Conservation (phyloP, 805 yeast species). For the Sugiyamaella americana region DNA sequence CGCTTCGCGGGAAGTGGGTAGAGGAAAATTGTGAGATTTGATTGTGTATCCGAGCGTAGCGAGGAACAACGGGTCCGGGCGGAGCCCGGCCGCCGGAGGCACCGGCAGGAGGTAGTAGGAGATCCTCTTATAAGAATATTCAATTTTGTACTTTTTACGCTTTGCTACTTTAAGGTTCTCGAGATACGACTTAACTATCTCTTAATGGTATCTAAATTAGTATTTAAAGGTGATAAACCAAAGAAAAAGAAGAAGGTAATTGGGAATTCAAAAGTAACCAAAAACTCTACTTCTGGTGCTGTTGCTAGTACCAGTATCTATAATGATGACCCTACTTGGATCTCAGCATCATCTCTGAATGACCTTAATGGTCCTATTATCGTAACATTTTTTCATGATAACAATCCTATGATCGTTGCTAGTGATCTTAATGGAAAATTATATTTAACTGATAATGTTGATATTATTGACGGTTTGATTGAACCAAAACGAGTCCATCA, state of each 20-base stretch:
- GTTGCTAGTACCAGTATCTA: constrained; percentile 8
- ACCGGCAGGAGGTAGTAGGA: no score
- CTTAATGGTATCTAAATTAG: constrained; percentile 34
- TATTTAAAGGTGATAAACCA: constrained; percentile 35
- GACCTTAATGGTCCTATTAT: constrained; percentile 35
- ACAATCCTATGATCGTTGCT: constrained; percentile 15
- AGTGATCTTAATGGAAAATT: constrained; percentile 25
- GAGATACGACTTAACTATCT: neutral
- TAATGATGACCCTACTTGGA: no score
- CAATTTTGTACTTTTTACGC: no score
- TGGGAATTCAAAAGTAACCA: neutral
- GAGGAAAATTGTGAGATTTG: no score
- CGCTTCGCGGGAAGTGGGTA: no score
- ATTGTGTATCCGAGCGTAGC: no score
- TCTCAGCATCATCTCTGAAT: constrained; percentile 24
- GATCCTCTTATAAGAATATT: no score
- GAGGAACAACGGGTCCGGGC: no score
- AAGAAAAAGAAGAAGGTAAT: constrained; percentile 13
- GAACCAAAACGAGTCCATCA: constrained; percentile 33
- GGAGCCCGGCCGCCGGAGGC: no score
- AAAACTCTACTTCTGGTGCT: neutral
- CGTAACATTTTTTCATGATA: constrained; percentile 17
- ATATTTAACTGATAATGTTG: constrained; percentile 19
- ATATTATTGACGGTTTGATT: constrained; percentile 17
- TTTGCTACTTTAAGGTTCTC: no score